Evolutionary conservation across 371 early-diverging fungal species (phyloP).

Genomic region (Syncephalastrum monosporum): DNA sequence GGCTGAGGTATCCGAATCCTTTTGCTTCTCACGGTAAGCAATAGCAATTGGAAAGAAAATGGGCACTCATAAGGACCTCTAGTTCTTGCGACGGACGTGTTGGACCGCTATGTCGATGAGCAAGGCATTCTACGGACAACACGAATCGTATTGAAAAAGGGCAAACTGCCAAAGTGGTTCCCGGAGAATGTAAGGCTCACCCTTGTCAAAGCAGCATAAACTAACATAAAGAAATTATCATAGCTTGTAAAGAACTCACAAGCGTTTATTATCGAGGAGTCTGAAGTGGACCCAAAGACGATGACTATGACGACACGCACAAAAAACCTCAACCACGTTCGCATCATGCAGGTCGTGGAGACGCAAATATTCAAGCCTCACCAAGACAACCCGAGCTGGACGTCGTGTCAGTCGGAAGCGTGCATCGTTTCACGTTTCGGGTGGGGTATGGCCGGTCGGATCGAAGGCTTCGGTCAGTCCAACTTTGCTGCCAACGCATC

Average conservation of each 20-base stretch:
- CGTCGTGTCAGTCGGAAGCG: conserved; percentile 82
- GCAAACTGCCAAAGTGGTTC: conserved; percentile 89
- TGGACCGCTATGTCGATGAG: conserved; percentile 83
- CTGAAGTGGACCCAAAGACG: conserved; percentile 76
- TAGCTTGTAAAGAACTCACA: conserved; percentile 74
- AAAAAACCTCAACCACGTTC: conserved; percentile 88
- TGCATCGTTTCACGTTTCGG: conserved; percentile 86
- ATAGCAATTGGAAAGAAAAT: no score
- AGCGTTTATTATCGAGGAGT: conserved; percentile 84
- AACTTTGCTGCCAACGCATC: conserved; percentile 82
- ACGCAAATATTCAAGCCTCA: conserved; percentile 72
- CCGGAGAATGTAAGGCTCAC: conserved; percentile 34
- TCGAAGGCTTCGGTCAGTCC: conserved; percentile 90
- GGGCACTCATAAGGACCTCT: neutral
- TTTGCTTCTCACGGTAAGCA: conserved; percentile 84
- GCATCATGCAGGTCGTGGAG: conserved; percentile 92
- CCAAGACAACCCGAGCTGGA: conserved; percentile 58
- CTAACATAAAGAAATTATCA: neutral
- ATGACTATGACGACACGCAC: conserved; percentile 82
- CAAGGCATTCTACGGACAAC: conserved; percentile 84
- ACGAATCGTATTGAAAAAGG: conserved; percentile 86
- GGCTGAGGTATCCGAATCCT: conserved; percentile 97
- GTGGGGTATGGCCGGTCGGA: conserved; percentile 77
- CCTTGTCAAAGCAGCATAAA: conserved; percentile 3
- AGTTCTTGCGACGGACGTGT: conserved; percentile 86